These are phyloP conservation scores for Chimonanthus praecox DNA, from an alignment of 164 flowering plant genomes.

Conservation along the genomic window DNA sequence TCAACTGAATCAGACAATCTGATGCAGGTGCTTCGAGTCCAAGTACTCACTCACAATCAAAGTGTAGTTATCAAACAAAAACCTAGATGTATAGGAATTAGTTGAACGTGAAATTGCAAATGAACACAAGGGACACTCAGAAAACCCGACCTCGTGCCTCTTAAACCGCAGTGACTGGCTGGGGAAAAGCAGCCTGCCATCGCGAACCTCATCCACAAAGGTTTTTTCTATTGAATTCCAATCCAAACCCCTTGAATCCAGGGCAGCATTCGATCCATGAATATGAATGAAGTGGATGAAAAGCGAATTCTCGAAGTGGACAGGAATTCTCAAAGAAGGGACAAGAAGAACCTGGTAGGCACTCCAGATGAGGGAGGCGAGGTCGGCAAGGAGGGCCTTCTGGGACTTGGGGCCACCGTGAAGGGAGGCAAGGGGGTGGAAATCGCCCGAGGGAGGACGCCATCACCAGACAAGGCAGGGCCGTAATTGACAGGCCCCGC, in stretches of 20 bases:
- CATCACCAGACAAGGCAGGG: slow-evolving; percentile 88
- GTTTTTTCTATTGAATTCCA: slow-evolving; percentile 63
- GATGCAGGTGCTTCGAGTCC: slow-evolving; percentile 93
- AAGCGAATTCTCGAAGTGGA: slow-evolving; percentile 59
- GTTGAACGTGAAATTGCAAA: slow-evolving; percentile 63
- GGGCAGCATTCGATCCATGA: slow-evolving; percentile 30
- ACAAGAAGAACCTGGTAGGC: slow-evolving; percentile 87
- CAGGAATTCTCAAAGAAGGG: slow-evolving; percentile 89
- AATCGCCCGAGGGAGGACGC: slow-evolving; percentile 71
- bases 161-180: slow-evolving; percentile 68
- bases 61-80: slow-evolving; percentile 88
- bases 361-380: slow-evolving; percentile 78
- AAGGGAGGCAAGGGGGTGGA: slow-evolving; percentile 71
- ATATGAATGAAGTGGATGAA: slow-evolving; percentile 78
- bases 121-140: slow-evolving; percentile 69
- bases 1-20: slow-evolving; percentile 63
- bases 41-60: slow-evolving; percentile 91
- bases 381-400: slow-evolving; percentile 65
- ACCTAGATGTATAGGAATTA: slow-evolving; percentile 87
- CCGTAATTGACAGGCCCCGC: slow-evolving; percentile 97
- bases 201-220: slow-evolving; percentile 67
- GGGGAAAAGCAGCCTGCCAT: slow-evolving; percentile 55
- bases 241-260: slow-evolving; percentile 63
- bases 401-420: slow-evolving; percentile 84
- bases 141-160: slow-evolving; percentile 45